phyloP scores from a whole-genome alignment of 768 basidiomycete species.

The Leccinellum rugosiceps region DNA sequence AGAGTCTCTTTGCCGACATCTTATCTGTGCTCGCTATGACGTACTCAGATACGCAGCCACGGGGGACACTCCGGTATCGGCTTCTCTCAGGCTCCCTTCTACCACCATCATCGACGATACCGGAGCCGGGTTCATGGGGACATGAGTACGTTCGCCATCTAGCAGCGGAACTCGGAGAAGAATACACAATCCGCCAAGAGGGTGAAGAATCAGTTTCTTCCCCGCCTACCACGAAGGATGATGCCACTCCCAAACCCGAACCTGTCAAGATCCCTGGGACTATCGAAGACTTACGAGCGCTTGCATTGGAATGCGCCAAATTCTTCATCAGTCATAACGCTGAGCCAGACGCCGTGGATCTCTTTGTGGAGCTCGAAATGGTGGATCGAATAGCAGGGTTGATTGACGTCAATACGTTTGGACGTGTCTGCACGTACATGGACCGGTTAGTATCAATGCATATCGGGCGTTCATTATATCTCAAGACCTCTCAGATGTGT shows the following conservation, averaged over 20 bases:
- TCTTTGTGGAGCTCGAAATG: constrained; percentile 90
- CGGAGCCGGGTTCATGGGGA: constrained; percentile 96
- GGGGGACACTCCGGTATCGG: constrained; percentile 93
- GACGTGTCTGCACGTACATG: constrained; percentile 94
- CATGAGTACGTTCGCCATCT: constrained; percentile 98
- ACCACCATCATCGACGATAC: constrained; percentile 60
- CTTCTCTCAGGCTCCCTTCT: constrained; percentile 74
- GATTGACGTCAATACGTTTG: constrained; percentile 85
- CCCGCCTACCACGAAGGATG: constrained; percentile 26
- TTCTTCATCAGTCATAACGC: constrained; percentile 94
- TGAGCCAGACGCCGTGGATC: constrained; percentile 96
- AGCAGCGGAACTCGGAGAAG: constrained; percentile 93
- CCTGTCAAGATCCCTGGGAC: constrained; percentile 44
- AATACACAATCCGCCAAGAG: constrained; percentile 72
- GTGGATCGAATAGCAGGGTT: constrained; percentile 72
- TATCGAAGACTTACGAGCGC: constrained; percentile 67
- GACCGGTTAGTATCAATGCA: constrained; percentile 57
- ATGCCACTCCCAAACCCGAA: constrained; percentile 30
- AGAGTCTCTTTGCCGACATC: constrained; percentile 96
- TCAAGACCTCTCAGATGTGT: constrained; percentile 58
- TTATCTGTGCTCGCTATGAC: constrained; percentile 99
- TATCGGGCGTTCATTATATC: neutral
- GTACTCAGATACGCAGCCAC: constrained; percentile 95
- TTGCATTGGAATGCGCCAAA: constrained; percentile 80
- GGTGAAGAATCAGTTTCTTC: constrained; percentile 35